Base-by-base conservation (phyloP, 1,284 basidiomycete genomes). In the Ganoderma lingzhi region DNA sequence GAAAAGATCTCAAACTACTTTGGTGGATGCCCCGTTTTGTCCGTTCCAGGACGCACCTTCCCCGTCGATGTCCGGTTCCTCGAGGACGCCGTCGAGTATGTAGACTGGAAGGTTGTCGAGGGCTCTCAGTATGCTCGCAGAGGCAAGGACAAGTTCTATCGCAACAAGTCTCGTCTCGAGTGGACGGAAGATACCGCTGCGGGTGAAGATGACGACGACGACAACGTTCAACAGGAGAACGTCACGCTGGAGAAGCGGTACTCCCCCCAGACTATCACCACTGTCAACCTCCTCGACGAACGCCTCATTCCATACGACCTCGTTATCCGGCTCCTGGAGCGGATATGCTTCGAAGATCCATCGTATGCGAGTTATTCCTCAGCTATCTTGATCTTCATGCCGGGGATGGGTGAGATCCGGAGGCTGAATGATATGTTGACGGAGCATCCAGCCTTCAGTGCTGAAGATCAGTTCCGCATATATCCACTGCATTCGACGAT, bases 1-100 rank as follows among this genome's bases (percentile, higher is more conserved):
- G 93, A 97, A 70, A 97, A 98, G 81, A 92, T 99, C 64, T 95
- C 96, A n/a, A 83, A 82, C 30, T 99, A 95, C 82, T 99, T 99
- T 78, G 95, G 93, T 28, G 91, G 91, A 35, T 98, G 97, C 78
- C 96, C 96, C 0, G 90, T 92, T 35, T 84, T 98, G 59, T 90
- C 90, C 72, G 95, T 99, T 19, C 97, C 97, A 9, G 98, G 98
- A 2, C 89, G 98, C n/a, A 99, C 97, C 0, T 99, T 96, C 84
- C 97, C 98, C 10, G 98, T 99, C 14, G 91, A 95, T 62, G 87
- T 94, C 23, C 86, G 89, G 62, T 99, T 91, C 77, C 84, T 99
- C 10, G 98, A 99, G 80, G 98, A 99, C 80, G 96, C 95, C 0
- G 87, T 99, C 35, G 93, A 99, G 80, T 85, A 89, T 68, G 91